Evolutionary conservation across 1,139 yeast genomes (phyloP).

Genomic region (Blastobotrys raffinosifermentans): DNA sequence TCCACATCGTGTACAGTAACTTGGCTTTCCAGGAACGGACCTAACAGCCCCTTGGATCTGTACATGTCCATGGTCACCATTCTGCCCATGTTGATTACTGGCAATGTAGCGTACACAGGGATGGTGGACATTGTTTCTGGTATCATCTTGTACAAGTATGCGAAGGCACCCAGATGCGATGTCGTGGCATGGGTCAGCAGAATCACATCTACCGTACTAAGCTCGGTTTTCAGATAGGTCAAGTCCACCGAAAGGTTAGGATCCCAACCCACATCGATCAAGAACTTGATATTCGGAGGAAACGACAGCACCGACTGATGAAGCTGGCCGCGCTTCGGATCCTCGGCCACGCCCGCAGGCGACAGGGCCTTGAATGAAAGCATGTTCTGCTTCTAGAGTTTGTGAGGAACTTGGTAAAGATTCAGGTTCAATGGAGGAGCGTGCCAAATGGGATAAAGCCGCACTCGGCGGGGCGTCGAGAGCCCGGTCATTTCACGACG

Average conservation of each 20-base stretch:
- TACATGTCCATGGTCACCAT: constrained; percentile 79
- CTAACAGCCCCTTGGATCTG: constrained; percentile 63
- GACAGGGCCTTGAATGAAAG: not conserved
- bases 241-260: constrained; percentile 25
- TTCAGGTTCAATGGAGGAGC: no score
- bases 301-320: constrained; percentile 29
- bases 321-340: constrained; percentile 12
- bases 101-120: constrained; percentile 82
- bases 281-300: constrained; percentile 23
- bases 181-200: constrained; percentile 81
- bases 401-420: constrained; percentile 11
- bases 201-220: constrained; percentile 41
- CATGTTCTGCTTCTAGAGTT: no score
- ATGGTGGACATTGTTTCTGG: constrained; percentile 58
- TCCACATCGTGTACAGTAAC: constrained; percentile 75
- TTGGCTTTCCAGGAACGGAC: constrained; percentile 56
- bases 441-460: no score
- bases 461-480: no score
- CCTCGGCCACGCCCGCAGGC: constrained; percentile 3
- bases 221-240: constrained; percentile 17
- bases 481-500: no score
- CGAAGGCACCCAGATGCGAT: constrained; percentile 76
- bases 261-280: constrained; percentile 39
- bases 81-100: constrained; percentile 81
- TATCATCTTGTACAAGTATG: constrained; percentile 55